A percentile compares a stretch with the other conserved stretches of the same genome.
phyloP scores from a whole-genome alignment of 208 protist genomes.

The Crithidia acanthocephali region DNA sequence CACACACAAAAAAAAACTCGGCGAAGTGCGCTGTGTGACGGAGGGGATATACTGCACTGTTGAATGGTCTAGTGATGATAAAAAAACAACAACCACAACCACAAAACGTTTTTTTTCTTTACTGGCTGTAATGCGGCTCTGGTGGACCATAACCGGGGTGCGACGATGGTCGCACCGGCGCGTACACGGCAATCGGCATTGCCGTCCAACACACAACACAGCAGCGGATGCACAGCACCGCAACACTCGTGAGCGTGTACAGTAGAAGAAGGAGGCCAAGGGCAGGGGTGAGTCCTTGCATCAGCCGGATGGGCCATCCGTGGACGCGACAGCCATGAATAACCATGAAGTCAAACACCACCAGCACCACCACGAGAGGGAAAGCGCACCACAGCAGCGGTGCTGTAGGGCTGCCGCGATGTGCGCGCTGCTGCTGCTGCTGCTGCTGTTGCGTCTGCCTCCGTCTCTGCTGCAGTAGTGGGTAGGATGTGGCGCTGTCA shows the following conservation, averaged over 20 bases:
- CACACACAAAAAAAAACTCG: no score
- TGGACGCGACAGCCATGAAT: constrained; percentile 7
- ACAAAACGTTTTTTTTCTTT: no score
- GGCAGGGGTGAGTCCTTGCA: constrained; percentile 18
- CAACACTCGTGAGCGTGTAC: constrained; percentile 13
- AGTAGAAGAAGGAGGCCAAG: constrained; percentile 10
- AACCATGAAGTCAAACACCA: constrained; percentile 12
- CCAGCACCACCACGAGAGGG: constrained; percentile 6
- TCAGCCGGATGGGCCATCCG: constrained; percentile 3
- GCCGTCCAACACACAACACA: constrained; percentile 6
- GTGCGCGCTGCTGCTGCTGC: neutral
- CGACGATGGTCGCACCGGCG: neutral
- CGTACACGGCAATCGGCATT: constrained; percentile 2
- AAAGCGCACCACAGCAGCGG: constrained; percentile 19
- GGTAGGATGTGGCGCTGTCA: neutral
- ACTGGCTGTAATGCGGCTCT: neutral
- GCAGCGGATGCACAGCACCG: constrained; percentile 8
- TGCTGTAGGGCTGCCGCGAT: constrained; percentile 13
- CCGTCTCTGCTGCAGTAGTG: neutral
- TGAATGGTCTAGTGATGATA: no score
- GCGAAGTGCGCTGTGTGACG: no score
- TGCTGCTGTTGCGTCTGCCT: neutral
- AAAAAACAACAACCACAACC: no score
- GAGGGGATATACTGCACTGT: no score
- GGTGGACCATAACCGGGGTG: neutral